Conservation (phyloP, 345 rosid species). For the Brassica nigra region DNA sequence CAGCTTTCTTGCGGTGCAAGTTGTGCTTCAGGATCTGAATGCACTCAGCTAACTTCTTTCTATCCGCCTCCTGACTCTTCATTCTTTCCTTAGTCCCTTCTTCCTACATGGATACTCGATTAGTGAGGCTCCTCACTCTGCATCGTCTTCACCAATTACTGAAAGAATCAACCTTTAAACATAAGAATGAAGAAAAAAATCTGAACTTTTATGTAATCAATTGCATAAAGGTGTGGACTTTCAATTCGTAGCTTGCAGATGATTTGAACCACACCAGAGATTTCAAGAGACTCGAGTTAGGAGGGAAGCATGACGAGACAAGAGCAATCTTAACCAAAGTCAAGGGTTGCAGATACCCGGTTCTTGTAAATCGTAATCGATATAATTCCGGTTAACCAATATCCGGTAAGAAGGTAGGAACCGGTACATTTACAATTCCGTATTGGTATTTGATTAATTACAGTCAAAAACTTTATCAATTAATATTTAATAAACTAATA, state of each 20-base stretch:
- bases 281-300: background rate
- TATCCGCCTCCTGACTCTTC: constrained; percentile 25
- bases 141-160: constrained; percentile 23
- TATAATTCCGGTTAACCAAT: no score
- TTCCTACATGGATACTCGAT: background rate
- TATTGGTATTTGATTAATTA: no score
- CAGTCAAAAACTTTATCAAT: no score
- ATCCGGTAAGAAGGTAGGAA: no score
- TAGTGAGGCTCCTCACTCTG: no score
- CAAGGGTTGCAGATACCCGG: no score
- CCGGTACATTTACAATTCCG: no score
- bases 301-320: background rate
- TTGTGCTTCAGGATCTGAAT: constrained; percentile 53
- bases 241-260: background rate
- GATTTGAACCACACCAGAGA: background rate
- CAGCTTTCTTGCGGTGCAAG: constrained; percentile 45
- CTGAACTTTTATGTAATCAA: background rate
- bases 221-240: constrained; percentile 11
- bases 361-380: no score
- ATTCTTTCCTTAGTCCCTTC: constrained; percentile 6
- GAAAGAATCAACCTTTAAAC: background rate
- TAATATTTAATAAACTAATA: no score
- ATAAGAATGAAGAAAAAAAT: background rate
- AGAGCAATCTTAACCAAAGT: background rate
- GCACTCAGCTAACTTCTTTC: constrained; percentile 31